Conservation (phyloP, 305 asterid species). For the Solanum hybrid region DNA sequence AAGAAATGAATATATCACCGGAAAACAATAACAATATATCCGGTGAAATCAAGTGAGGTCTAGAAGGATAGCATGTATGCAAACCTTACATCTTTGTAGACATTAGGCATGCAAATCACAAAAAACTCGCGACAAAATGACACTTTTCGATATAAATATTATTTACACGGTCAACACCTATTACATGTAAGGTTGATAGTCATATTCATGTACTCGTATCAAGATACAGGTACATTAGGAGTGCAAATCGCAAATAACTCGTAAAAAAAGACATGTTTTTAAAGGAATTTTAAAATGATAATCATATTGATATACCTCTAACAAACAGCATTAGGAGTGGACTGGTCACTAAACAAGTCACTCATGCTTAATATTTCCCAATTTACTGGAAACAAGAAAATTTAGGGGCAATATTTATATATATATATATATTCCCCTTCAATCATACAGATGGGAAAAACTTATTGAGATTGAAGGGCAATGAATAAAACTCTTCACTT, state of each 20-base stretch:
- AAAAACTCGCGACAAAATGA: not conserved
- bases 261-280: not conserved
- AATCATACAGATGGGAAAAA: slow-evolving; percentile 68
- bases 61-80: not conserved
- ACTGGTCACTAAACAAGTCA: not conserved
- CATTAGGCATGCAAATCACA: not conserved
- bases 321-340: not conserved
- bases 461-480: slow-evolving; percentile 85
- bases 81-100: not conserved
- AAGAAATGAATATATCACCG: not conserved
- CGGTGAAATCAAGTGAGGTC: not conserved
- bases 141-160: not conserved
- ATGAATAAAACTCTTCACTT: slow-evolving; percentile 74
- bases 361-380: not conserved
- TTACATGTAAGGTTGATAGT: not conserved
- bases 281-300: not conserved
- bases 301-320: not conserved
- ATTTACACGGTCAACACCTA: not conserved
- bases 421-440: not conserved
- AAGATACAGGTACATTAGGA: not conserved
- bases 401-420: not conserved
- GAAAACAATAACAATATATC: not conserved
- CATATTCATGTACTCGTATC: not conserved
- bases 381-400: not conserved
- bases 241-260: not conserved